These are phyloP conservation scores for Yarrowia bubula DNA, from an alignment of 805 yeast species.

Conservation along the genomic window DNA sequence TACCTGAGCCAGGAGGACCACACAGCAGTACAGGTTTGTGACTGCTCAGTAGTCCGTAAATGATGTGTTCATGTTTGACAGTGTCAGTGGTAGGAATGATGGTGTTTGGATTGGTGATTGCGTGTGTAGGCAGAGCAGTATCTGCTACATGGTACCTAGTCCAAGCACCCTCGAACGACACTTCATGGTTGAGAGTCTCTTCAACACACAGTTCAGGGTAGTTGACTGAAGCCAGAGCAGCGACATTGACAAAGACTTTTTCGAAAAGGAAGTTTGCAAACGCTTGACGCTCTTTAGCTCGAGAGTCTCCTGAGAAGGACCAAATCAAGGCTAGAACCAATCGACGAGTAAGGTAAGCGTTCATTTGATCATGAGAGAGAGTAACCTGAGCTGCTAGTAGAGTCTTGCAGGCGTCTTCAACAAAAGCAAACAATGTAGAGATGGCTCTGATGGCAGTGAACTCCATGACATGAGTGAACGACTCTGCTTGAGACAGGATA, in stretches of 20 bases:
- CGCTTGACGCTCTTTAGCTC: constrained; percentile 41
- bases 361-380: constrained; percentile 35
- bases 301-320: constrained; percentile 64
- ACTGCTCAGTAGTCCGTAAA: constrained; percentile 55
- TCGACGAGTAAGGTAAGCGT: constrained; percentile 31
- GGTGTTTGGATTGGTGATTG: constrained; percentile 57
- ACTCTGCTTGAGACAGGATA: constrained; percentile 37
- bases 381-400: constrained; percentile 33
- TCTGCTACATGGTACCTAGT: constrained; percentile 44
- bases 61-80: constrained; percentile 57
- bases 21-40: constrained; percentile 68
- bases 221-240: not conserved
- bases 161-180: constrained; percentile 51
- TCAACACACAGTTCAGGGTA: constrained; percentile 26
- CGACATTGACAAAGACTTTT: not conserved
- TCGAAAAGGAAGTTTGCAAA: constrained; percentile 41
- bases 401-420: constrained; percentile 42
- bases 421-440: constrained; percentile 44
- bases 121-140: constrained; percentile 53
- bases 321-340: constrained; percentile 48
- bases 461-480: constrained; percentile 53
- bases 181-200: constrained; percentile 44
- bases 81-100: constrained; percentile 83
- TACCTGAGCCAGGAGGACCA: constrained; percentile 98
- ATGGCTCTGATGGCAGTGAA: constrained; percentile 43